Conservation (phyloP, 257 asterid species). For the Haberlea rhodopensis region DNA sequence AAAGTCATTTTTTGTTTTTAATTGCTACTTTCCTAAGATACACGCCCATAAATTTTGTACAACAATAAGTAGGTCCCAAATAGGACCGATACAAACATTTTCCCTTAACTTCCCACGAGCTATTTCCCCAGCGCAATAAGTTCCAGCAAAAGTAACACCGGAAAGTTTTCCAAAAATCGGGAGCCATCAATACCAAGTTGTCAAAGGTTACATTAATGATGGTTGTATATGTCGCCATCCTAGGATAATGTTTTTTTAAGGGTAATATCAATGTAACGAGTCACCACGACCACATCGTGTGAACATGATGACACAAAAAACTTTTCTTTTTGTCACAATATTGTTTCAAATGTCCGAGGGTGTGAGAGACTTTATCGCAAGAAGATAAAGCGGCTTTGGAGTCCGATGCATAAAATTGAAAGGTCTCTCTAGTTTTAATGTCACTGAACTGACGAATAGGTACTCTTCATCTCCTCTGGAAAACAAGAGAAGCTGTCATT, state of each 20-base stretch:
- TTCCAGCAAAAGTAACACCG: conserved; percentile 68
- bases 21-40: no score
- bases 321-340: conserved; percentile 35
- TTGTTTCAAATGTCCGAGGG: conserved; percentile 40
- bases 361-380: conserved; percentile 38
- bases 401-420: conserved; percentile 58
- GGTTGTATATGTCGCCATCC: no score
- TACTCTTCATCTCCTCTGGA: conserved; percentile 82
- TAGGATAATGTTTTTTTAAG: no score
- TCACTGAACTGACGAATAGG: conserved; percentile 56
- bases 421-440: conserved; percentile 66
- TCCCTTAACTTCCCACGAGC: conserved; percentile 42
- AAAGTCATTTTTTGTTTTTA: no score
- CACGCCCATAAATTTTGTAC: no score
- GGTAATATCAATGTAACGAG: no score
- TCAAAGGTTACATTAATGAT: no score
- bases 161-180: conserved; percentile 68
- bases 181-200: conserved; percentile 42
- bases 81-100: no score
- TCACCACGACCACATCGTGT: conserved; percentile 75
- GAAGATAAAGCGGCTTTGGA: conserved; percentile 47
- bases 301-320: conserved; percentile 71
- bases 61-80: no score
- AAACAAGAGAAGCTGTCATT: conserved; percentile 9
- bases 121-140: conserved; percentile 73